phyloP scores from a whole-genome alignment of 140 eudicot genomes.

The Erigeron philadelphicus region DNA sequence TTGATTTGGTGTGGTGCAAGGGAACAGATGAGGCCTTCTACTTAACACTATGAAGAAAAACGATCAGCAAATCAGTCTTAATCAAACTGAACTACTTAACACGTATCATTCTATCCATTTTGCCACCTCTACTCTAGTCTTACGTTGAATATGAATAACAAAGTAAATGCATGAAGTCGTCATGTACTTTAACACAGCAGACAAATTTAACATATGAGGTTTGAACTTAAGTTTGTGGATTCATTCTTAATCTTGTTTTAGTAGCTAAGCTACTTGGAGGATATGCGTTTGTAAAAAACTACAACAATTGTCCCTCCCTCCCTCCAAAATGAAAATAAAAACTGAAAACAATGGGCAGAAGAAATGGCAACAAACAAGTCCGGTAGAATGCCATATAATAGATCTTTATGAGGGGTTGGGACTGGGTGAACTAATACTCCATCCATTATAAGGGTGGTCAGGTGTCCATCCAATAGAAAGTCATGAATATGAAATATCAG shows the following conservation, averaged over 20 bases:
- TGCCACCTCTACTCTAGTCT: too few relatives aligned
- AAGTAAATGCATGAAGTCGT: too few relatives aligned
- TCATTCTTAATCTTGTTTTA: conserved; percentile 30
- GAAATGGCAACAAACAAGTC: background rate
- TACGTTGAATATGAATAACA: too few relatives aligned
- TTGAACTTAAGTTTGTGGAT: conserved; percentile 18
- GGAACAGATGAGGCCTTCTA: too few relatives aligned
- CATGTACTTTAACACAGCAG: background rate
- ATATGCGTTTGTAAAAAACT: conserved; percentile 27
- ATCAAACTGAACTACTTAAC: too few relatives aligned
- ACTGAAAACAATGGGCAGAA: background rate
- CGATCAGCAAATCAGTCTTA: too few relatives aligned
- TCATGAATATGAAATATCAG: background rate
- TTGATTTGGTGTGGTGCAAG: too few relatives aligned
- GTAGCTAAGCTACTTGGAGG: conserved; percentile 27
- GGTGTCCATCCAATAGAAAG: background rate
- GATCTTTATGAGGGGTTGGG: background rate
- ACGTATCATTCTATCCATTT: too few relatives aligned
- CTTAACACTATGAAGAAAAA: too few relatives aligned
- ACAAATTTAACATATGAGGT: background rate
- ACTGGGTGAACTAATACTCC: background rate
- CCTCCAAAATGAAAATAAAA: conserved; percentile 11
- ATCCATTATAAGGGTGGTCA: background rate
- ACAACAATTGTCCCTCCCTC: conserved; percentile 22
- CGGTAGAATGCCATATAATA: background rate